Evolutionary conservation across 2,329 filamentous ascomycete species (phyloP), one percentile per base, ranked within the genome.

Genomic region (Trichoderma sp.): DNA sequence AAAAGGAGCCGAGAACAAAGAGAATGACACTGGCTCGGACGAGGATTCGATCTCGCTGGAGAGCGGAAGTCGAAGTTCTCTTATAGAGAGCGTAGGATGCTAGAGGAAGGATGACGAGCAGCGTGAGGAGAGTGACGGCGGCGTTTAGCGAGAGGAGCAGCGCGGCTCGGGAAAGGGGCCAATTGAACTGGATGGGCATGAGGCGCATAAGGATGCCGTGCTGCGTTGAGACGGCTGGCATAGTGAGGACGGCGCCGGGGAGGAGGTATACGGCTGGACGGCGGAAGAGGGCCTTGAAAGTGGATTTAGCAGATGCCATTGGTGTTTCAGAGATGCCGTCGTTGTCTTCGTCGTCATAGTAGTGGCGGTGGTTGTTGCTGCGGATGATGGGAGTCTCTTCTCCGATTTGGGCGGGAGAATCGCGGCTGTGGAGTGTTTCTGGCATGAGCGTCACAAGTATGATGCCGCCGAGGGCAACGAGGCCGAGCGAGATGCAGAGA

Each of bases 141-240:
- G 71, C 75, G 60, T 68, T 71, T 34, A 75, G 56, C 21, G 75
- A 73, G 14, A 76, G 49, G 51, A 76, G 70, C 3, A 76, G 68
- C n/a, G 70, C 59, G 5, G 75, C 75, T 10, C 59, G 68, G 5
- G 69, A 34, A 5, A 76, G 70, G 10, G 68, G 54, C 75, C 73
- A 74, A 34, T 69, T 43, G 69, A 76, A 77, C n/a, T 72, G 72
- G 32, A 76, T 59, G 7, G 73, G 73, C 74, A 77, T 74, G 18
- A 76, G 34, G 6, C 73, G 74, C 24, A 74, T 52, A 16, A 74
- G 39, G n/a, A 73, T 70, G 13, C 73, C 73, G 2, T 72, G 72
- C 21, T 76, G 74, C 2, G 70, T 63, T 4, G 70, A 72, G 4
- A 71, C 72, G 8, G 72, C 63, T 11, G 75, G 74, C 8, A 75